Conservation (phyloP, 202 grass and related monocot species). For the Digitaria exilis region DNA sequence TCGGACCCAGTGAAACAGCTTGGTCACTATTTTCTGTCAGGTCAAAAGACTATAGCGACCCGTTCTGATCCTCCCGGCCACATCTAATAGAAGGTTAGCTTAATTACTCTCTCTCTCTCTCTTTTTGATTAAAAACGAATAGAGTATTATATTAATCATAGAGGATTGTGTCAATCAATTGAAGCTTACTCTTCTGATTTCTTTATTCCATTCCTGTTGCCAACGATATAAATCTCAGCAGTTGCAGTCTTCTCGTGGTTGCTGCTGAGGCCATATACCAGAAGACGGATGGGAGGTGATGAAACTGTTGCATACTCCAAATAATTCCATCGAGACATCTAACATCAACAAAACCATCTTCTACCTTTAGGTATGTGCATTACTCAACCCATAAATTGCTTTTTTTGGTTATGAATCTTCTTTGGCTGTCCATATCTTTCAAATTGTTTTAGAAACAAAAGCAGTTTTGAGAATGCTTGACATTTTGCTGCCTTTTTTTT, state of each 20-base stretch:
- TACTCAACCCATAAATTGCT: not conserved
- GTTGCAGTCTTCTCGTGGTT: slow-evolving; percentile 18
- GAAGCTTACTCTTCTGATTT: not conserved
- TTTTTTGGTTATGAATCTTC: not conserved
- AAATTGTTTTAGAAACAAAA: not conserved
- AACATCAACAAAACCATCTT: slow-evolving; percentile 43
- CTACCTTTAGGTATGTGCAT: slow-evolving; percentile 23
- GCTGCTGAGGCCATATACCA: not conserved
- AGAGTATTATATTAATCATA: not conserved
- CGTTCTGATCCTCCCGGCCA: not conserved
- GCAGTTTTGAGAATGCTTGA: slow-evolving; percentile 1
- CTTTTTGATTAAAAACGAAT: too few relatives aligned
- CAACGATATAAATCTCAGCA: slow-evolving; percentile 29
- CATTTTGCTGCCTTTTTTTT: slow-evolving; percentile 4
- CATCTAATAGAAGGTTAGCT: not conserved
- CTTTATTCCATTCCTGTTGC: slow-evolving; percentile 27
- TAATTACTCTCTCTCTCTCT: not conserved
- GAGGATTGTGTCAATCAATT: not conserved
- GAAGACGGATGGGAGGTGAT: slow-evolving; percentile 39
- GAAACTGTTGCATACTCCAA: slow-evolving; percentile 6
- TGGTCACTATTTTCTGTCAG: not conserved
- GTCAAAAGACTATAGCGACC: slow-evolving; percentile 2
- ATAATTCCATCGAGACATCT: slow-evolving; percentile 17
- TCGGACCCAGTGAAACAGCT: not conserved
- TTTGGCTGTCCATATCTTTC: not conserved